Conservation (phyloP, 768 basidiomycete genomes). For the Naganishia randhawae region DNA sequence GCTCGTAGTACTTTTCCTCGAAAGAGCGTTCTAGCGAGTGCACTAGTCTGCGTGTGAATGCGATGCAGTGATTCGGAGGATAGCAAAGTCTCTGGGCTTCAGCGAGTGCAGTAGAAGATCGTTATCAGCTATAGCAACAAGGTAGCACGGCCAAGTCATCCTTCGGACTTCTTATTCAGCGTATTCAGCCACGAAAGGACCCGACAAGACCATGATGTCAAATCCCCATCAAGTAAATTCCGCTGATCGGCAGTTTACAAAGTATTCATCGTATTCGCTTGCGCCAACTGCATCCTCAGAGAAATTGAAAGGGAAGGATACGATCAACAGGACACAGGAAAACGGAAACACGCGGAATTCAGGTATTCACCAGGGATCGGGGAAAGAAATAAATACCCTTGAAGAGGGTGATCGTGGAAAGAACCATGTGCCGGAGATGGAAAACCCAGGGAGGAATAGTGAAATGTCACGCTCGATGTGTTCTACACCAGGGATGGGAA, state of each 20-base stretch:
- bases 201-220: background rate
- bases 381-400: background rate
- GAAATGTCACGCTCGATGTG: conserved; percentile 26
- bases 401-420: background rate
- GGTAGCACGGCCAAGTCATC: background rate
- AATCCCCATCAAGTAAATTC: background rate
- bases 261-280: background rate
- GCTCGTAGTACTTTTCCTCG: background rate
- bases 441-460: conserved; percentile 22
- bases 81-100: background rate
- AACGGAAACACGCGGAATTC: background rate
- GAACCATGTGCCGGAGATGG: conserved; percentile 15
- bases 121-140: too few relatives aligned
- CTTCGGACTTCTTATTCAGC: background rate
- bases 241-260: background rate
- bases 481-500: conserved; percentile 2
- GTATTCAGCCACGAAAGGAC: background rate
- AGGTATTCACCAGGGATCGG: background rate
- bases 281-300: background rate
- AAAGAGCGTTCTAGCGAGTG: background rate
- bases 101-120: background rate
- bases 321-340: too few relatives aligned
- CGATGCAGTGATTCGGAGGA: background rate
- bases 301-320: background rate
- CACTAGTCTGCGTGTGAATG: background rate